phyloP scores from a whole-genome alignment of 371 early-diverging fungal species.

The Rhizopus sp. region DNA sequence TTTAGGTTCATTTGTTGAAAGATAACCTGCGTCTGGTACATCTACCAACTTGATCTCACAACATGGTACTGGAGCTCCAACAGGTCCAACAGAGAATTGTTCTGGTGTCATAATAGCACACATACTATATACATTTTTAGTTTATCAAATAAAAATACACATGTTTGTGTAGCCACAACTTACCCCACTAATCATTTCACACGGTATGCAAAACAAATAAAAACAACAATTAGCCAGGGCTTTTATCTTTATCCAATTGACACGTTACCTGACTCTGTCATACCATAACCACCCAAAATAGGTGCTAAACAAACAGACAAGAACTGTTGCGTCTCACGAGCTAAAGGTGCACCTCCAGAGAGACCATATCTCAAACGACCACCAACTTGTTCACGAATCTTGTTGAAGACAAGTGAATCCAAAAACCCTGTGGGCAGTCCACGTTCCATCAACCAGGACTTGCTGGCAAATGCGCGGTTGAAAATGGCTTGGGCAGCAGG shows the following conservation, averaged over 20 bases:
- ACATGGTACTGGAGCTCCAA: conserved; percentile 85
- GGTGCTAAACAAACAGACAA: conserved; percentile 66
- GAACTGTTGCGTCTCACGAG: conserved; percentile 70
- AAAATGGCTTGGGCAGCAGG: conserved; percentile 58
- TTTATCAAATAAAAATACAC: conserved; percentile 11
- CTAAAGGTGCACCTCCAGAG: conserved; percentile 85
- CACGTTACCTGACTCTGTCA: conserved; percentile 22
- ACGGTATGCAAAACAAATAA: conserved; percentile 1
- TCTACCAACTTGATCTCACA: conserved; percentile 89
- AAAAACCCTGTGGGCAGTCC: conserved; percentile 63
- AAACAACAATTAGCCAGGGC: background rate
- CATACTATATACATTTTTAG: conserved; percentile 41
- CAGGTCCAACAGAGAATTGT: conserved; percentile 61
- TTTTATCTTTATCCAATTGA: background rate
- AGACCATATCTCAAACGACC: conserved; percentile 75
- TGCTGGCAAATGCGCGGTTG: conserved; percentile 61
- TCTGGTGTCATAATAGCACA: conserved; percentile 66
- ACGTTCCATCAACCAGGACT: conserved; percentile 55
- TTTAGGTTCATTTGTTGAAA: conserved; percentile 60
- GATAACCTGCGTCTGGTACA: conserved; percentile 80
- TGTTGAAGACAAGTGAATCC: conserved; percentile 76
- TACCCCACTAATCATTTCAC: conserved; percentile 6
- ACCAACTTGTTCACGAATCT: conserved; percentile 75
- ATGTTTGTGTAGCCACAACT: background rate
- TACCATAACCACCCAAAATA: conserved; percentile 82